Base-by-base conservation (phyloP, 2,329 filamentous ascomycete genomes). In the Aspergillus sp. region DNA sequence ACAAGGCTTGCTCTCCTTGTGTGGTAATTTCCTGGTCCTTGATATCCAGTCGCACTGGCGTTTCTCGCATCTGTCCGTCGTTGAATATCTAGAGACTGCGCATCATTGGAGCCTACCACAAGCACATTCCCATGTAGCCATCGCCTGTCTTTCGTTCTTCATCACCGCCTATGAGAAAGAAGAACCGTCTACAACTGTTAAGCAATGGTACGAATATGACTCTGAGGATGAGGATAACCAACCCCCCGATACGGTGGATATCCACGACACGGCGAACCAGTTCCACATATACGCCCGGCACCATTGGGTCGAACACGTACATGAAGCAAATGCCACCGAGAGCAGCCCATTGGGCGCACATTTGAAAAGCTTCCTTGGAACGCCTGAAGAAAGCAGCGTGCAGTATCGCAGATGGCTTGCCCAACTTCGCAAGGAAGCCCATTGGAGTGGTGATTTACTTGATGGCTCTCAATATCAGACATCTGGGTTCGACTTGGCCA, bases 1-100 rank as follows among this genome's bases (percentile, higher is more conserved):
- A 13, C 40, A 56, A 4, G 49, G 51, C 2, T 24, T 64, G 8
- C 19, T 60, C 5, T 57, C 57, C 4, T 51, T 62, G 8, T 64
- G 61, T 20, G 51, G 53, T 22, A 55, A 57, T 19, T 37, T 64
- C n/a, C 45, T 64, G 5, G 41, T 45, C 3, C 19, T 64, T 33
- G 61, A 62, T n/a, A 51, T 51, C 11, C 42, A 59, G 44, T 27
- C n/a, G 33, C 17, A 52, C 12, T 64, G 60, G 61, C 50, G 61
- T 8, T 55, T 62, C 22, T 30, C 60, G 2, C 61, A 64, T 56
- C 44, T 62, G 3, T 62, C 60, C 0, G 61, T 62, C n/a, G 19
- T 40, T 24, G 60, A 64, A 51, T 64, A 59, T 22, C 45, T 64
- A 3, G 55, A 64, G 11, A 17, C 50, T 13, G 33, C 39, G 33